phyloP scores from a whole-genome alignment of 805 yeast species.

The Suhomyces emberorum region DNA sequence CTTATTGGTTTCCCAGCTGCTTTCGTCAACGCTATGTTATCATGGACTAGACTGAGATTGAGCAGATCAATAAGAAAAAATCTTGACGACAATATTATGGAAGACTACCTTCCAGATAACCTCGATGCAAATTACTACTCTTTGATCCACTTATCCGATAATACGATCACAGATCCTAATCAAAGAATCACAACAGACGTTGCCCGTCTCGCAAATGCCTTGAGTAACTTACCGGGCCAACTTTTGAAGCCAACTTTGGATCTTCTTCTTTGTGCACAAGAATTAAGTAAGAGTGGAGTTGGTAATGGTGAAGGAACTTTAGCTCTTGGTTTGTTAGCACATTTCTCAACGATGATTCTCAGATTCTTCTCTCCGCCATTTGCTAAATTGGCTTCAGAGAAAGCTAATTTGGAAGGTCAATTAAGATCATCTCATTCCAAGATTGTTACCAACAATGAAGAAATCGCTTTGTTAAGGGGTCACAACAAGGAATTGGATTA shows the following conservation, averaged over 20 bases:
- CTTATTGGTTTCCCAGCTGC: conserved; percentile 83
- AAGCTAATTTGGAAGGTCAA: conserved; percentile 79
- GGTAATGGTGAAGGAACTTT: conserved; percentile 76
- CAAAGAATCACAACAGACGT: conserved; percentile 82
- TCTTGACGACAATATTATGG: conserved; percentile 61
- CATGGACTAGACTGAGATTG: conserved; percentile 56
- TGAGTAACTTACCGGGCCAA: conserved; percentile 77
- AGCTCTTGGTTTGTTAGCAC: conserved; percentile 75
- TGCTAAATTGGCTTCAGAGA: conserved; percentile 71
- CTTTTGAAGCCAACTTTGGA: conserved; percentile 80
- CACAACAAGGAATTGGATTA: conserved; percentile 74
- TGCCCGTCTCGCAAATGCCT: conserved; percentile 64
- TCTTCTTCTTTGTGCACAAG: conserved; percentile 74
- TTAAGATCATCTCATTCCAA: conserved; percentile 81
- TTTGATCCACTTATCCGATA: conserved; percentile 55
- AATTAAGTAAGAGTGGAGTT: conserved; percentile 62
- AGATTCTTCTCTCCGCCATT: conserved; percentile 86
- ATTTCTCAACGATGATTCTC: conserved; percentile 69
- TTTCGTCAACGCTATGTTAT: conserved; percentile 66
- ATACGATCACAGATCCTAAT: conserved; percentile 66
- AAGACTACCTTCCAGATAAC: conserved; percentile 67
- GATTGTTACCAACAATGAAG: conserved; percentile 75
- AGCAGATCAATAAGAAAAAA: conserved; percentile 59
- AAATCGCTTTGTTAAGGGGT: conserved; percentile 81
- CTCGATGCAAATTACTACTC: conserved; percentile 73